Percentiles rank a stretch among this genome's conserved stretches.
These are phyloP conservation scores for Xylaria sp. DNA, from an alignment of 2,329 filamentous ascomycete species.

Conservation along the genomic window DNA sequence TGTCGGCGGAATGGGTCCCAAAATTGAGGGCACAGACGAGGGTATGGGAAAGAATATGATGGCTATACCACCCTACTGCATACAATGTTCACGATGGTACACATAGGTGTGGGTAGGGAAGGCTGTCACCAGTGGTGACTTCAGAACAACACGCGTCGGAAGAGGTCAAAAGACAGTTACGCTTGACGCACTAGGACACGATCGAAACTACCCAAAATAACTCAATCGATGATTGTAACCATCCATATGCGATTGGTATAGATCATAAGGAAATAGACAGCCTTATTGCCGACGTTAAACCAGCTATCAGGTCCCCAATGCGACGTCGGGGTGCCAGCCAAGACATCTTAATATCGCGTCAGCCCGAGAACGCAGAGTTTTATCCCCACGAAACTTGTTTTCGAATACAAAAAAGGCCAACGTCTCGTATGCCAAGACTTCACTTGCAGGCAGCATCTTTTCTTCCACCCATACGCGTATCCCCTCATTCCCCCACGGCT, in stretches of 20 bases:
- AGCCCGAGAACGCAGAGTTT: neutral
- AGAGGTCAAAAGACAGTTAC: slow-evolving; percentile 8
- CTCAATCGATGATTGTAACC: slow-evolving; percentile 27
- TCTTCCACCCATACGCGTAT: neutral
- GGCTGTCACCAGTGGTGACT: slow-evolving; percentile 2
- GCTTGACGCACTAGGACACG: slow-evolving; percentile 19
- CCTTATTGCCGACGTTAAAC: neutral
- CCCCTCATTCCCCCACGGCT: neutral
- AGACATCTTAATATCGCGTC: neutral
- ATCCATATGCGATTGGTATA: slow-evolving; percentile 16
- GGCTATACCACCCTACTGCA: neutral
- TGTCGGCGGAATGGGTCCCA: neutral
- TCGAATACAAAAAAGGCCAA: neutral
- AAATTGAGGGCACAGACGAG: neutral
- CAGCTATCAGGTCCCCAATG: slow-evolving; percentile 1
- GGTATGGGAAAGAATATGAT: neutral
- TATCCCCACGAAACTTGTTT: neutral
- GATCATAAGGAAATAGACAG: slow-evolving; percentile 5
- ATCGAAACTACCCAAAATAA: slow-evolving; percentile 26
- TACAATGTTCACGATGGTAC: too few species aligned
- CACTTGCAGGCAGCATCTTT: neutral
- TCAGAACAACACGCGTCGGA: slow-evolving; percentile 7
- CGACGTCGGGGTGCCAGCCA: slow-evolving; percentile 9
- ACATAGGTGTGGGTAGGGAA: neutral
- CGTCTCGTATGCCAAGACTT: neutral